Base-by-base conservation (phyloP, 2,329 filamentous ascomycete species). In the Emericellopsis cladophorae region DNA sequence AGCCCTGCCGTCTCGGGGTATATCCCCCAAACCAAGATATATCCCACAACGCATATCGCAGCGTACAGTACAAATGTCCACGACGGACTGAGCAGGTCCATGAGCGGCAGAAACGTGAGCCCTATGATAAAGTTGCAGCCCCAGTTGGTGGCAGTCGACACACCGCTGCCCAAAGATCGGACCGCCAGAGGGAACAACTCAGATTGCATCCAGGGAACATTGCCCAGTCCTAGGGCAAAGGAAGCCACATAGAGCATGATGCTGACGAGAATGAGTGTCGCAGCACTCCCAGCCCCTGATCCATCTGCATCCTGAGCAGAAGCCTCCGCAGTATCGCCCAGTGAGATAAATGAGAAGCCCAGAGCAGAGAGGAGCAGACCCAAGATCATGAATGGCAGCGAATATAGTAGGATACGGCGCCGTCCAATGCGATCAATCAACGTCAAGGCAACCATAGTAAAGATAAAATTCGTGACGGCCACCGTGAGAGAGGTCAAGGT, bases 161-260 rank as follows among this genome's bases (percentile, higher is more conserved):
- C 58, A 0, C 79, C 79, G 43, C 80, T 84, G 23, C 84, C 85
- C 2, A 86, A 60, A 5, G 80, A 79, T 38, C 84, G 77, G 36
- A 88, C 83, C 24, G 72, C 70, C 37, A 89, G 67, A 1, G 88
- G 84, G 54, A 95, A 95, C 26, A 95, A 73, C 63, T 96, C 90
- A 50, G 81, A 86, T 63, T 95, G 89, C 71, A 95, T 90, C 90
- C 90, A 96, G 0, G 90, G 89, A 3, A 96, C 87, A 51, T 88
- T 93, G 8, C 90, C 90, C 2, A 96, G 70, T 3, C 90, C 90
- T 2, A 89, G 68, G 1, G 90, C 90, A 55, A 93, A 96, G 1
- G 81, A 72, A 8, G 85, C 82, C 2, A 94, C 88, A 58, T 93
- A 95, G 7, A 87, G 50, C 58, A 88, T 81, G 57, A 95, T 81